phyloP scores from a whole-genome alignment of 257 asterid genomes.

The Catharanthus roseus region DNA sequence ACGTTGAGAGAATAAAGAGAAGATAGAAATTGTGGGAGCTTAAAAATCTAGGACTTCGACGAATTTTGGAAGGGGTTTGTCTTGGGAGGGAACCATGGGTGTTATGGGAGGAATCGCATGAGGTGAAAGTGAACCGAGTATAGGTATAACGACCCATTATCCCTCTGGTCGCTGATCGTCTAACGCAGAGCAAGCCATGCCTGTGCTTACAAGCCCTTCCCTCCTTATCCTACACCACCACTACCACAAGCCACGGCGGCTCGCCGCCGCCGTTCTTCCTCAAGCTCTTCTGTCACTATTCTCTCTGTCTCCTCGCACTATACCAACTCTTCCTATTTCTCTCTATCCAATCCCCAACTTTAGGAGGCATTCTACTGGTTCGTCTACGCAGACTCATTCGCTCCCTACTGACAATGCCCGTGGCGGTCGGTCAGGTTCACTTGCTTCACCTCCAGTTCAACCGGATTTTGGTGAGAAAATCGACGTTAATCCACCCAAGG shows the following conservation, averaged over 20 bases:
- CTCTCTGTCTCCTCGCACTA: conserved; percentile 17
- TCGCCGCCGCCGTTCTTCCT: conserved; percentile 26
- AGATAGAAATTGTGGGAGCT: no score
- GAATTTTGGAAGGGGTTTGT: no score
- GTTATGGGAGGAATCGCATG: no score
- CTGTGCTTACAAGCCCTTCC: conserved; percentile 42
- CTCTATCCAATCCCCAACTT: conserved; percentile 4
- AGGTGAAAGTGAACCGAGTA: no score
- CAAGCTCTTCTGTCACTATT: conserved; percentile 6
- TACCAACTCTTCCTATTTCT: conserved; percentile 12
- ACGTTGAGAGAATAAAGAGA: no score
- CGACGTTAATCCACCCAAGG: conserved; percentile 95
- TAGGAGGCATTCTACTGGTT: conserved; percentile 14
- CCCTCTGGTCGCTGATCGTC: neutral
- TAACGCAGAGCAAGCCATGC: conserved; percentile 30
- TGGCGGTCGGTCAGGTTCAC: conserved; percentile 56
- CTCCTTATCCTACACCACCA: conserved; percentile 52
- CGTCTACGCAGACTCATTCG: conserved; percentile 29
- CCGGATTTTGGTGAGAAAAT: conserved; percentile 45
- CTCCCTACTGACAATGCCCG: conserved; percentile 41
- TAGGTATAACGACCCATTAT: no score
- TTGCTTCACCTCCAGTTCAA: conserved; percentile 50
- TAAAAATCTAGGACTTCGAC: no score
- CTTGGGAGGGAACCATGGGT: no score
- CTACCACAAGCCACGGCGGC: conserved; percentile 26